These are phyloP conservation scores for Trichoderma sp. DNA, from an alignment of 2,329 filamentous ascomycete genomes.

Conservation along the genomic window DNA sequence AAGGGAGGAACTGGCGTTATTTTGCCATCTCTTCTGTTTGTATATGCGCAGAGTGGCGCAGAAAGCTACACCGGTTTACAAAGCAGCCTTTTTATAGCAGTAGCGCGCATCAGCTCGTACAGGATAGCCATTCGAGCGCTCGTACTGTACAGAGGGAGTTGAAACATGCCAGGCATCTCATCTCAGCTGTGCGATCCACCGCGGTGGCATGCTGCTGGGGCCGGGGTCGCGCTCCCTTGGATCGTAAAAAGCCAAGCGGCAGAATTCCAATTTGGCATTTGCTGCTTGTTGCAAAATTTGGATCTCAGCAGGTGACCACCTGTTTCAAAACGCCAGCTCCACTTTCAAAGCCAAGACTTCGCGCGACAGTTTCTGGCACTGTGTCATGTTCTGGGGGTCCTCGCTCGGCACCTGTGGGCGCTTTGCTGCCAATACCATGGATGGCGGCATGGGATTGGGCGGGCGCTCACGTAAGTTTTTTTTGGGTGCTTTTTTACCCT, in stretches of 20 bases:
- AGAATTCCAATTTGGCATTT: conserved; percentile 3
- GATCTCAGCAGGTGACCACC: conserved; percentile 20
- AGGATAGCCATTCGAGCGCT: no score
- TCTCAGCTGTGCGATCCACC: conserved; percentile 15
- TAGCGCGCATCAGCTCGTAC: neutral
- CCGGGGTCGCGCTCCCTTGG: conserved; percentile 2
- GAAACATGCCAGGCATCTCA: conserved; percentile 6
- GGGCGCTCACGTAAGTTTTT: conserved; percentile 26
- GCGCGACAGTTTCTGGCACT: conserved; percentile 4
- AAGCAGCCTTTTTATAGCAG: neutral
- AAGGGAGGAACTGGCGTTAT: conserved; percentile 12
- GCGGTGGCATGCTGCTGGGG: neutral
- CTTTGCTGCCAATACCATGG: neutral
- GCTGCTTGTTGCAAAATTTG: neutral
- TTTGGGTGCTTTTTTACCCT: neutral
- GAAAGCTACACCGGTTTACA: neutral
- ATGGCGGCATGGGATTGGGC: conserved; percentile 17
- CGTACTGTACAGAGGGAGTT: neutral
- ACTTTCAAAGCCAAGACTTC: neutral
- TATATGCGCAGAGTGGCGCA: neutral
- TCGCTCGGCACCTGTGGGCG: neutral
- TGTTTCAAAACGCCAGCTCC: neutral
- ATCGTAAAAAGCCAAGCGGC: conserved; percentile 2
- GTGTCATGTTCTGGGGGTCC: neutral
- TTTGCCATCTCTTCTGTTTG: neutral